Conservation (phyloP, 2,329 filamentous ascomycete genomes). For the Hypoxylon sp. region DNA sequence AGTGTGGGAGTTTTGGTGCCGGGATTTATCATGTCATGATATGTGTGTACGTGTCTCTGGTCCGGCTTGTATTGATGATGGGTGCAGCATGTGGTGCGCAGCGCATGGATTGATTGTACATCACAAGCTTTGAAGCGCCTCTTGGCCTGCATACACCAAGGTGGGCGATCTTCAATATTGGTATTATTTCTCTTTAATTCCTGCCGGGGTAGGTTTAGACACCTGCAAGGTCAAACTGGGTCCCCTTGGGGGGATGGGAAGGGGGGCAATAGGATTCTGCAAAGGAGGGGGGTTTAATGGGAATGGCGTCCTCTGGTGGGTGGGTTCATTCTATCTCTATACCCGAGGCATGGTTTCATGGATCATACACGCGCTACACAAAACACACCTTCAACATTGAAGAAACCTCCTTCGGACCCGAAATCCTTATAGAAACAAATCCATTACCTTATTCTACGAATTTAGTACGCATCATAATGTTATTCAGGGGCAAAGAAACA, state of each 20-base stretch:
- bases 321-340: slow-evolving; percentile 36
- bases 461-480: slow-evolving; percentile 16
- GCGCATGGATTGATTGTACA: slow-evolving; percentile 43
- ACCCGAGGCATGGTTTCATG: slow-evolving; percentile 43
- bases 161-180: slow-evolving; percentile 22
- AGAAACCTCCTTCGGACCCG: slow-evolving; percentile 6
- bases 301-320: slow-evolving; percentile 40
- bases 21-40: slow-evolving; percentile 27
- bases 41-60: slow-evolving; percentile 19
- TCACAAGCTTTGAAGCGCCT: slow-evolving; percentile 31
- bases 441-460: slow-evolving; percentile 23
- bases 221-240: slow-evolving; percentile 33
- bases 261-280: slow-evolving; percentile 35
- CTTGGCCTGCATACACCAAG: slow-evolving; percentile 35
- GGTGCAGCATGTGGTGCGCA: slow-evolving; percentile 2
- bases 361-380: slow-evolving; percentile 44
- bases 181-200: slow-evolving; percentile 20
- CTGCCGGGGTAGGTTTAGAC: slow-evolving; percentile 35
- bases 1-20: slow-evolving; percentile 27
- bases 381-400: slow-evolving; percentile 33
- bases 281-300: slow-evolving; percentile 36
- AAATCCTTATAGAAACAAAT: slow-evolving; percentile 37
- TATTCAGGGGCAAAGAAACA: slow-evolving; percentile 13
- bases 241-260: slow-evolving; percentile 22
- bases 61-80: slow-evolving; percentile 29